Conservation (phyloP, 768 basidiomycete genomes). For the Amylocystis lapponica region DNA sequence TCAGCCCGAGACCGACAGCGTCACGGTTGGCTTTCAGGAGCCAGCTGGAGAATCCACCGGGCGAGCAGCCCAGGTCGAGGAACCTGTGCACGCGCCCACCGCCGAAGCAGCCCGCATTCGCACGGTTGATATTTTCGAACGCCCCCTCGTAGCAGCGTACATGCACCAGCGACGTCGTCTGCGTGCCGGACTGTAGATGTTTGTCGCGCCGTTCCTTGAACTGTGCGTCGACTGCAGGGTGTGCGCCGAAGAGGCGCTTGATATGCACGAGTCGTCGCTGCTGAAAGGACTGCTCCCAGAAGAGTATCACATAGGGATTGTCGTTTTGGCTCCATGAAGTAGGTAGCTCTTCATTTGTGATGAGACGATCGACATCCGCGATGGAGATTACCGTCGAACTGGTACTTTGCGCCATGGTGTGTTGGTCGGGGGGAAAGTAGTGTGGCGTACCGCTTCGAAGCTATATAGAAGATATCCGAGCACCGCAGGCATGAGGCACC, state of each 20-base stretch:
- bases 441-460: no score
- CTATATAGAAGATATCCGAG: no score
- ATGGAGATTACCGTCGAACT: not conserved
- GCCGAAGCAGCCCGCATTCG: not conserved
- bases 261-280: not conserved
- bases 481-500: no score
- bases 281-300: not conserved
- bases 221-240: not conserved
- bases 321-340: not conserved
- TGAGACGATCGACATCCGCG: not conserved
- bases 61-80: constrained; percentile 14
- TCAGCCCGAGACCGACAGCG: constrained; percentile 7
- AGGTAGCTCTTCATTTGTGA: not conserved
- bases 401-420: not conserved
- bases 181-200: not conserved
- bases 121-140: not conserved
- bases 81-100: constrained; percentile 2
- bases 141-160: not conserved
- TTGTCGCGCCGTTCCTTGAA: not conserved
- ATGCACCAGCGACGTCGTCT: not conserved
- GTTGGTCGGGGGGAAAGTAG: no score
- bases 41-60: constrained; percentile 13
- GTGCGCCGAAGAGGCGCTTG: not conserved
- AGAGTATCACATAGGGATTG: not conserved
- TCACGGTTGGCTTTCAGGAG: constrained; percentile 4